Evolutionary conservation across 2,329 filamentous ascomycete species (phyloP), one percentile per base, ranked within the genome.

Genomic region (Claviceps sp.): DNA sequence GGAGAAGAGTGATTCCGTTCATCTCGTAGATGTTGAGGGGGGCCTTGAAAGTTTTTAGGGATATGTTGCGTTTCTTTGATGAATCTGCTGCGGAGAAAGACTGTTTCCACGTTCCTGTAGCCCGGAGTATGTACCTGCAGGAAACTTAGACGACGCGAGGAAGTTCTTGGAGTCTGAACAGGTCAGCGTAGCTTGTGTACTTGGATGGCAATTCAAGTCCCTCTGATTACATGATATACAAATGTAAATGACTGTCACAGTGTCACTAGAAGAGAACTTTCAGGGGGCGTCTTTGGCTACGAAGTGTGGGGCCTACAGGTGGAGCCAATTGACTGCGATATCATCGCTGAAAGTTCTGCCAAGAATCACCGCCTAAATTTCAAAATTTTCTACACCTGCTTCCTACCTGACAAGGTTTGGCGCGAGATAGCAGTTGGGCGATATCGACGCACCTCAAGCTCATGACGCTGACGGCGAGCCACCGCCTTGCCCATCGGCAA

Each of bases 1-100:
- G 52, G 52, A 55, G 26, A 43, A 50, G 48, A 52, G 53, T 17
- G 53, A 57, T 45, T 34, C 50, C 4, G 44, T 22, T 2, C 45
- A 47, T 38, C 45, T 47, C 2, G 30, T n/a, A 19, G 24, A 39
- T 38, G 17, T 45, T 11, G 39, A n/a, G 26, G 5, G n/a, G 7
- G 17, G 19, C 0, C 13, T 26, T 46, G n/a, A 37, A 11, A 6
- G 2, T 37, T 5, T 46, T 37, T 17, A 14, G 7, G 10, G 24
- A 14, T n/a, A 8, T n/a, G 26, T n/a, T 30, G 6, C 17, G 26
- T 30, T 45, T 30, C 5, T 34, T 17, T 40, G 39, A 40, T 40
- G 4, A 16, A 40, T 5, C 17, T 22, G 8, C 7, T 30, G 26
- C 26, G 26, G 8, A 30, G 26, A 10, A 10, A 26, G 26, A 26